These are phyloP conservation scores for Inonotus hispidus DNA, from an alignment of 1,284 basidiomycete species.

Conservation along the genomic window DNA sequence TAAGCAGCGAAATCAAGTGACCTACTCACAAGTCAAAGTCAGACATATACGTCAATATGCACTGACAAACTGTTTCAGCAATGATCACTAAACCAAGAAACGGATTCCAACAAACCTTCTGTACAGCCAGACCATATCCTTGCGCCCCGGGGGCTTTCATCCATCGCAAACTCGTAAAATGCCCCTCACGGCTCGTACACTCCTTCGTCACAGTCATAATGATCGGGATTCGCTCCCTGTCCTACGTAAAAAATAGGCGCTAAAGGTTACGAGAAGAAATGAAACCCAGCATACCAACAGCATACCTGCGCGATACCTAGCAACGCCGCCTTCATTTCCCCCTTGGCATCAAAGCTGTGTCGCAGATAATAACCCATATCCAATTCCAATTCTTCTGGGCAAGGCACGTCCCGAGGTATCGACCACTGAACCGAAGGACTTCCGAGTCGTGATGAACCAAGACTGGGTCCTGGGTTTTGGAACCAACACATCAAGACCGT, in stretches of 20 bases:
- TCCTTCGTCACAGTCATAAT: constrained; percentile 47
- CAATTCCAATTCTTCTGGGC: constrained; percentile 61
- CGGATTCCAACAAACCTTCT: constrained; percentile 53
- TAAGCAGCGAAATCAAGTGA: not conserved
- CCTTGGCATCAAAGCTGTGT: constrained; percentile 31
- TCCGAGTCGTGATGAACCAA: constrained; percentile 43
- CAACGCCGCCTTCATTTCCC: constrained; percentile 29
- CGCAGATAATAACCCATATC: constrained; percentile 46
- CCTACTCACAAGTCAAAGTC: constrained; percentile 71
- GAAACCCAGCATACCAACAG: not conserved
- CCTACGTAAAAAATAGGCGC: constrained; percentile 35
- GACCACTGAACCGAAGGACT: constrained; percentile 52
- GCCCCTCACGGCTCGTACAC: constrained; percentile 38
- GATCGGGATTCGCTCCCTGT: constrained; percentile 66
- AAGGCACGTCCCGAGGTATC: constrained; percentile 51
- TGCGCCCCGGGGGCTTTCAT: constrained; percentile 67
- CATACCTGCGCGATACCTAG: constrained; percentile 36
- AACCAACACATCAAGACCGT: constrained; percentile 87
- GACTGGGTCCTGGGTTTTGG: constrained; percentile 61
- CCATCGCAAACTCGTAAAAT: constrained; percentile 66
- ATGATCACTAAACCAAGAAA: not conserved
- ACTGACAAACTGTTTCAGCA: constrained; percentile 39
- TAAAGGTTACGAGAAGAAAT: not conserved
- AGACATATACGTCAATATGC: constrained; percentile 81
- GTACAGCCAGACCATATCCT: constrained; percentile 63